These are phyloP conservation scores for Aaosphaeria arxii DNA, from an alignment of 2,329 filamentous ascomycete genomes.

Conservation along the genomic window DNA sequence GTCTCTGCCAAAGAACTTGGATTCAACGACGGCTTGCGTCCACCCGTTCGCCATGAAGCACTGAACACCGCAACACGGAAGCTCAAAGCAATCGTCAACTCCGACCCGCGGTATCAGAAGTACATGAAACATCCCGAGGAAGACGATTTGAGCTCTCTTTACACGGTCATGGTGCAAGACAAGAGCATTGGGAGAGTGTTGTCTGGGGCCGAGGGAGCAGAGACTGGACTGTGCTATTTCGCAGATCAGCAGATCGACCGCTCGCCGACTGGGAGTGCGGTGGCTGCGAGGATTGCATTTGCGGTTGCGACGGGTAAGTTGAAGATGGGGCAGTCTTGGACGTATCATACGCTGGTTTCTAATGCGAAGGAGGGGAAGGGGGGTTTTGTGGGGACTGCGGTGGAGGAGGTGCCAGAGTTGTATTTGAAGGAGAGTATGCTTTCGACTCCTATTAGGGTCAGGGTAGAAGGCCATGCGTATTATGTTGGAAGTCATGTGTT, in stretches of 20 bases:
- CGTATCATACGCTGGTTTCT: conserved; percentile 17
- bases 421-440: conserved; percentile 5
- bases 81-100: conserved; percentile 31
- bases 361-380: conserved; percentile 7
- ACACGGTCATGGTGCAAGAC: conserved; percentile 39
- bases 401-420: conserved; percentile 7
- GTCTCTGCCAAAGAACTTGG: conserved; percentile 39
- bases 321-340: conserved; percentile 11
- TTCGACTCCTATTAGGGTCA: conserved; percentile 4
- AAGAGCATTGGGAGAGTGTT: conserved; percentile 21
- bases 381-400: conserved; percentile 8
- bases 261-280: conserved; percentile 32
- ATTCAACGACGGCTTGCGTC: conserved; percentile 18
- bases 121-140: conserved; percentile 32
- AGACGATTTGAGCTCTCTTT: conserved; percentile 35
- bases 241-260: conserved; percentile 49
- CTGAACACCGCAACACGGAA: conserved; percentile 30
- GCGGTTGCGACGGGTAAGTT: conserved; percentile 12
- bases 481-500: conserved; percentile 12
- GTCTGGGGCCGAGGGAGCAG: conserved; percentile 22
- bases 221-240: conserved; percentile 46
- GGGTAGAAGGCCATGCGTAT: conserved; percentile 12
- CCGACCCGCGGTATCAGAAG: conserved; percentile 8
- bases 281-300: conserved; percentile 26
- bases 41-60: conserved; percentile 23